Evolutionary conservation across 139 green algal genomes (phyloP).

Genomic region (Coccomyxa sp.): DNA sequence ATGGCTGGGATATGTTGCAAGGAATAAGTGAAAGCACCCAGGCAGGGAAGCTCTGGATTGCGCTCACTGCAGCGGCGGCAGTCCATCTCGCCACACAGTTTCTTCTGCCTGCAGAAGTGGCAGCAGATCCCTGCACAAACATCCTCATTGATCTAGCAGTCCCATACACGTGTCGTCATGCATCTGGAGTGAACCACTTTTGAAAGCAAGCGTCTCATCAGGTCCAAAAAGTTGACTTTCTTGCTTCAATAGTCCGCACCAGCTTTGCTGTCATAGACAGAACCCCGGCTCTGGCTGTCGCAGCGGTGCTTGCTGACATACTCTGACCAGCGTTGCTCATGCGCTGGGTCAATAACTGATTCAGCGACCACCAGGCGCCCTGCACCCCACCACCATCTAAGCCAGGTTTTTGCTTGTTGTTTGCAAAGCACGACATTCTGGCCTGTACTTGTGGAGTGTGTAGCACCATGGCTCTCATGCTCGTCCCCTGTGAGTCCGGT

Average conservation of each 20-base stretch:
- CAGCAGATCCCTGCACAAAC: constrained; percentile 50
- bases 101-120: constrained; percentile 79
- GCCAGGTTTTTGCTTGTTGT: not conserved
- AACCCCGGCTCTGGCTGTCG: constrained; percentile 37
- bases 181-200: not conserved
- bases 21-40: constrained; percentile 14
- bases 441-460: not conserved
- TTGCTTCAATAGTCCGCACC: not conserved
- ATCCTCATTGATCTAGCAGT: not conserved
- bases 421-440: not conserved
- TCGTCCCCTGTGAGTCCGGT: not conserved
- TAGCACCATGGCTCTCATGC: not conserved
- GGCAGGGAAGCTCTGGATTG: constrained; percentile 43
- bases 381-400: constrained; percentile 2
- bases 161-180: not conserved
- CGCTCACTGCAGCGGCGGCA: constrained; percentile 55
- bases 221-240: too few species aligned
- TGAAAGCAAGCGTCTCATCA: too few species aligned
- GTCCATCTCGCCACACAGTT: constrained; percentile 61
- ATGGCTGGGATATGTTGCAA: not conserved
- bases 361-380: not conserved
- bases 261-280: constrained; percentile 42
- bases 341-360: not conserved
- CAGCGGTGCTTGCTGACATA: constrained; percentile 20
- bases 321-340: constrained; percentile 7